Conservation (phyloP, 352 stramenopile species). For the Pythium sp. region DNA sequence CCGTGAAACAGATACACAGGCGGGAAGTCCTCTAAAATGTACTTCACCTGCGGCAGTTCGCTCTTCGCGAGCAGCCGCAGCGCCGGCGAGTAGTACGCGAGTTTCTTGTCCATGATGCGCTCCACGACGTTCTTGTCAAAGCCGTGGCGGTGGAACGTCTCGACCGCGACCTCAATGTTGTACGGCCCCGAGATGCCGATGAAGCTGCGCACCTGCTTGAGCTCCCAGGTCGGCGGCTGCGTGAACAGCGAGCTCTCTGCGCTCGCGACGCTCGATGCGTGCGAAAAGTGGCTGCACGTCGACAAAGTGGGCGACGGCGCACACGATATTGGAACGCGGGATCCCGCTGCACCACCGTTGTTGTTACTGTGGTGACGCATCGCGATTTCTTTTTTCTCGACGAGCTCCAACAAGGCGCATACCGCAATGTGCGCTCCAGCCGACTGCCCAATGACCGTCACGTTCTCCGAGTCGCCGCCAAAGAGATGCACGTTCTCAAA, state of each 20-base stretch:
- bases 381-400: slow-evolving; percentile 43
- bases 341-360: slow-evolving; percentile 9
- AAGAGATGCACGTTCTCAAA: slow-evolving; percentile 81
- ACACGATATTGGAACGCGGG: slow-evolving; percentile 17
- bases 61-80: slow-evolving; percentile 43
- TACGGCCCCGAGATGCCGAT: slow-evolving; percentile 87
- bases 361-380: slow-evolving; percentile 2
- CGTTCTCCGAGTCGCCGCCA: slow-evolving; percentile 80
- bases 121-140: slow-evolving; percentile 74
- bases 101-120: slow-evolving; percentile 78
- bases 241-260: slow-evolving; percentile 26
- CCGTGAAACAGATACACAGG: slow-evolving; percentile 63
- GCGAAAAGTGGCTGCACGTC: slow-evolving; percentile 29
- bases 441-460: slow-evolving; percentile 88
- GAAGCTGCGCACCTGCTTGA: slow-evolving; percentile 70
- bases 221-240: slow-evolving; percentile 51
- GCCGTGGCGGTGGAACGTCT: slow-evolving; percentile 81
- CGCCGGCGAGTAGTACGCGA: slow-evolving; percentile 55
- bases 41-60: slow-evolving; percentile 17
- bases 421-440: slow-evolving; percentile 87
- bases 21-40: slow-evolving; percentile 46
- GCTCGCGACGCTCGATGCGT: slow-evolving; percentile 27
- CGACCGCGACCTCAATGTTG: slow-evolving; percentile 76
- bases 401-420: slow-evolving; percentile 71
- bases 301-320: slow-evolving; percentile 22